Base-by-base conservation (phyloP, 1,284 basidiomycete genomes). In the Puccinia hordei region DNA sequence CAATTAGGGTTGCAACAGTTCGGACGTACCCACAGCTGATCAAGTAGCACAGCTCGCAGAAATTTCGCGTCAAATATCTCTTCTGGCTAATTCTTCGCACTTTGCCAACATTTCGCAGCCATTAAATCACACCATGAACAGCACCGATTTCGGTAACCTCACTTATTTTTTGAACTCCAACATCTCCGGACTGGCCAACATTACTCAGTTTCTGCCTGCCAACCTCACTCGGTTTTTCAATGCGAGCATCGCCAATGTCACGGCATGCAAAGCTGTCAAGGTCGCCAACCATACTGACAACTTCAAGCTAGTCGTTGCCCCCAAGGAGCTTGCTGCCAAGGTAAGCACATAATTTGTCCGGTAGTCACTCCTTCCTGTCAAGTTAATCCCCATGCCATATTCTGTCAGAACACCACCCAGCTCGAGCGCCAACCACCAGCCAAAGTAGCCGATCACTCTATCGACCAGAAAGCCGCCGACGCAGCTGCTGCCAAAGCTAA, bases 1-100 rank as follows among this genome's bases (percentile, higher is more conserved):
- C 4, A 30, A 68, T 49, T 17, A 73, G 71, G 71, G 71, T 1
- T 73, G 71, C 49, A 73, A 73, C n/a, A 53, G 53, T 53, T 55
- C 71, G 0, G 30, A 35, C 1, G n/a, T 73, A 2, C 53, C 53
- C 5, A 73, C 71, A 24, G n/a, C 51, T 24, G 46, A 15, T 9
- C 53, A 73, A 12, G 12, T 35, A n/a, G 35, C n/a, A 1, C 71
- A 38, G 15, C 12, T 73, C 8, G 6, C 53, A 1, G 27, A 55
- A 9, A 35, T 73, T 12, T 41, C 44, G 1, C 44, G n/a, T 12
- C 46, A 68, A 33, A 4, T 53, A 19, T 22, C n/a, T 5, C 41
- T 53, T 27, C 15, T 35, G 46, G 12, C 30, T 19, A 73, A 73
- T 27, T 73, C 53, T 15, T 55, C 71, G 1, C 35, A 73, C 53